Evolutionary conservation across 257 asterid genomes (phyloP), one percentile per base, ranked within the genome.

Genomic region (Rauvolfia tetraphylla): DNA sequence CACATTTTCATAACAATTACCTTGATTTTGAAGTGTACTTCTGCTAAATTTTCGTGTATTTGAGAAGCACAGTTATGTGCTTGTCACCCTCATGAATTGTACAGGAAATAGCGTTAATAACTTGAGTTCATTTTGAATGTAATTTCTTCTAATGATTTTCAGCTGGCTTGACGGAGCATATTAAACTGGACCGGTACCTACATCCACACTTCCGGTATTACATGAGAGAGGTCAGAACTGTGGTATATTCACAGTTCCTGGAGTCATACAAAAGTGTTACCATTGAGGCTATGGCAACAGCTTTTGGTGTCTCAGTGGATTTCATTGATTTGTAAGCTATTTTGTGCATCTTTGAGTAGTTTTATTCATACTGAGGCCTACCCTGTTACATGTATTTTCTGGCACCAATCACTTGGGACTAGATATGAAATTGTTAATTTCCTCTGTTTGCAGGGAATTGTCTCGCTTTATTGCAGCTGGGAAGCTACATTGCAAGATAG

Each of bases 381-480:
- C n/a, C n/a, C n/a, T n/a, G n/a, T n/a, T 39, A 7, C 2, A 51
- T 15, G 57, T 51, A 10, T 46, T 46, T 46, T 46, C 53, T 5
- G 53, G 53, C 17, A 9, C 13, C 53, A 46, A 46, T 10, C 14
- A 46, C 53, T 46, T 46, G 53, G 53, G 17, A 46, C 13, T 46
- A 14, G 17, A 63, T 13, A 17, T 66, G 25, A 79, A 65, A 54
- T 31, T 67, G 27, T 36, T 29, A 33, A 27, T 46, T 23, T 75
- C 33, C 67, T 66, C 57, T 58, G 7, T 81, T 25, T 72, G 72
- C 83, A 89, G 97, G 90, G 97, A 91, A 85, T 84, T 91, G 54
- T 91, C 97, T 27, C 90, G 93, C 0, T 91, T 91, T 74, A 91
- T 91, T 77, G 97, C 97, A 42, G 97, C 91, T 20, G 97, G 95